Evolutionary conservation across 2,329 filamentous ascomycete species (phyloP).

Genomic region (Colletotrichum sublineola): DNA sequence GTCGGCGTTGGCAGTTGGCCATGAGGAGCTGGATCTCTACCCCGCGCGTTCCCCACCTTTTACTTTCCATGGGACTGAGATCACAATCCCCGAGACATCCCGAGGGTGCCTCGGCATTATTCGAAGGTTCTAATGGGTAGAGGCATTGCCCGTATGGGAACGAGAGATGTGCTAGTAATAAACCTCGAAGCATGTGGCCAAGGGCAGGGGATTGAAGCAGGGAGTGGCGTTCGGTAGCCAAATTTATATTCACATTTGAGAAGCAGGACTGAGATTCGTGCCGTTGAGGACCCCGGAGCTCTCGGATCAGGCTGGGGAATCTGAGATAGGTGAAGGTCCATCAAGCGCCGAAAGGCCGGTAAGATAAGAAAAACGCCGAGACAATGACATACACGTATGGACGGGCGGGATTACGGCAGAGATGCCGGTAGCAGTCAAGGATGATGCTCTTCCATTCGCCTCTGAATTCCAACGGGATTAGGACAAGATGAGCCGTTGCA

Average conservation of each 20-base stretch:
- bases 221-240: too few species aligned
- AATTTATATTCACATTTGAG: not conserved
- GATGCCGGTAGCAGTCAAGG: not conserved
- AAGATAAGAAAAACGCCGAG: slow-evolving; percentile 23
- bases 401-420: not conserved
- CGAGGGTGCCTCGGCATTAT: slow-evolving; percentile 36
- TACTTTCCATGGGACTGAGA: slow-evolving; percentile 10
- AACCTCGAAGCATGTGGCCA: not conserved
- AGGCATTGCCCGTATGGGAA: not conserved
- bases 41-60: slow-evolving; percentile 42
- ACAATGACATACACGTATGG: not conserved
- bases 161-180: not conserved
- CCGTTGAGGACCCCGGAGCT: not conserved
- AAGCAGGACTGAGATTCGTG: not conserved
- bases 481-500: slow-evolving; percentile 2
- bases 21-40: slow-evolving; percentile 8
- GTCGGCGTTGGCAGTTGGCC: slow-evolving; percentile 4
- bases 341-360: slow-evolving; percentile 17
- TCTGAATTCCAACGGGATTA: not conserved
- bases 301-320: slow-evolving; percentile 11
- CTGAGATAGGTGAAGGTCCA: not conserved
- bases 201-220: not conserved
- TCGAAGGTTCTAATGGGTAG: not conserved
- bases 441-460: too few species aligned
- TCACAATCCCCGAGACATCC: slow-evolving; percentile 5